Evolutionary conservation across 148 eudicot genomes (phyloP), one percentile per base, ranked within the genome.

Genomic region (Vaccinium myrtillus): DNA sequence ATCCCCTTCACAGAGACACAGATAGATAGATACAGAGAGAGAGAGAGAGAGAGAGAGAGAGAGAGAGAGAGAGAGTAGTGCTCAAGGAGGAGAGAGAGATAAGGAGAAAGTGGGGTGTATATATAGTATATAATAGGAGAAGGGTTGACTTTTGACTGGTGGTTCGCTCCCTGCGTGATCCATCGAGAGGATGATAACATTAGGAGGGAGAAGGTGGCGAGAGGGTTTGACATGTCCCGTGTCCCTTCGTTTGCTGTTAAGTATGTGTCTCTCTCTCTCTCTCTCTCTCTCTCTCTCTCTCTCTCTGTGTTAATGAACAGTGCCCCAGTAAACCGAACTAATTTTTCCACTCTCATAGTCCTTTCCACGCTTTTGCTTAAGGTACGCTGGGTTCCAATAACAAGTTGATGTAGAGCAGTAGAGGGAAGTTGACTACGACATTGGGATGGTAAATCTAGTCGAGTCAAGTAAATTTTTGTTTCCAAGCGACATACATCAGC

Each of bases 101-200:
- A 69, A 25, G 51, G 12, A 39, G 39, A 16, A 16, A 10, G 30
- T 46, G 83, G 71, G 43, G 3, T 13, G 30, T 27, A 21, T 36
- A 71, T 53, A 12, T 36, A 36, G 39, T 2, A 36, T 36, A 36
- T 36, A 36, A 36, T 36, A 36, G 39, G 39, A 36, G 74, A 30
- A 3, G 74, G 51, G 65, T 86, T 86, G 87, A 86, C 87, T 82
- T 23, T 77, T 71, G 87, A 86, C 82, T 23, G 85, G 87, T 86
- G 78, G 87, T 83, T 86, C 73, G 67, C 56, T 23, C 30, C 82
- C 23, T 54, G 67, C 81, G 84, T 70, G 84, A 82, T 39, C 36
- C 30, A 2, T 23, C 23, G 46, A 23, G 1, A 2, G 14, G 14
- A 10, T 65, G 71, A 10, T 65, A 43, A 6, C 46, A 43, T 43